Evolutionary conservation across 169 alveolate genomes (phyloP).

Genomic region (Eimeria acervulina): DNA sequence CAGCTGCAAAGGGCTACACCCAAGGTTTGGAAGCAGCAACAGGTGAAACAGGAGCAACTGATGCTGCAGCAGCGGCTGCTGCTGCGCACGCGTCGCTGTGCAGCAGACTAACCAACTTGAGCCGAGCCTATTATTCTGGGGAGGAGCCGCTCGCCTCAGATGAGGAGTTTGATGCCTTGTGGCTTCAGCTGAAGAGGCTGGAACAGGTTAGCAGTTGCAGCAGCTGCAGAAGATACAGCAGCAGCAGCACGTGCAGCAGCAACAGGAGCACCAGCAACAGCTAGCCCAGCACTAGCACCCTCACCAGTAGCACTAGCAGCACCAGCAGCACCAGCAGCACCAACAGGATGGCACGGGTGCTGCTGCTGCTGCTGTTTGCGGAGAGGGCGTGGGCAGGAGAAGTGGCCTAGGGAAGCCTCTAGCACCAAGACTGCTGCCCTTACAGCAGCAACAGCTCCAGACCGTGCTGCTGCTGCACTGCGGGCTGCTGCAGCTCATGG

Average conservation of each 20-base stretch:
- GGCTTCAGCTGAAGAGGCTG: constrained; percentile 32
- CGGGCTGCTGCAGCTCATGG: not conserved
- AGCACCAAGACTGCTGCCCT: not conserved
- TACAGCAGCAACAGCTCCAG: not conserved
- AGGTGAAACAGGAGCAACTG: not conserved
- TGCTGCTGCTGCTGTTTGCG: not conserved
- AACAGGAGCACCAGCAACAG: not conserved
- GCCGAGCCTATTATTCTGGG: constrained; percentile 11
- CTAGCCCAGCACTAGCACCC: not conserved
- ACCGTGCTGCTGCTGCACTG: not conserved
- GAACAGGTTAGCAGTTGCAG: not conserved
- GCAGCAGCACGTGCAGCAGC: not conserved
- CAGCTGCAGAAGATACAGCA: not conserved
- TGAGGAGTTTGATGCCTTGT: constrained; percentile 44
- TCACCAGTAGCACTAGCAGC: not conserved
- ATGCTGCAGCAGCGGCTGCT: constrained; percentile 4
- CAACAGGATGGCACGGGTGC: not conserved
- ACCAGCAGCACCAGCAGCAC: not conserved
- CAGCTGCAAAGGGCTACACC: not conserved
- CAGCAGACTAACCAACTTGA: constrained; percentile 11
- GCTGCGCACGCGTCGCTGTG: constrained; percentile 46
- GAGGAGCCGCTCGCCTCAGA: constrained; percentile 49
- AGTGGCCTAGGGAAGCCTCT: not conserved
- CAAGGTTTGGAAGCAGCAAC: not conserved
- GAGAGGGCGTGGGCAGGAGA: not conserved